Percentiles rank a stretch among this genome's conserved stretches.
Evolutionary conservation across 2,329 filamentous ascomycete species (phyloP).

Genomic region (Nemania sp.): DNA sequence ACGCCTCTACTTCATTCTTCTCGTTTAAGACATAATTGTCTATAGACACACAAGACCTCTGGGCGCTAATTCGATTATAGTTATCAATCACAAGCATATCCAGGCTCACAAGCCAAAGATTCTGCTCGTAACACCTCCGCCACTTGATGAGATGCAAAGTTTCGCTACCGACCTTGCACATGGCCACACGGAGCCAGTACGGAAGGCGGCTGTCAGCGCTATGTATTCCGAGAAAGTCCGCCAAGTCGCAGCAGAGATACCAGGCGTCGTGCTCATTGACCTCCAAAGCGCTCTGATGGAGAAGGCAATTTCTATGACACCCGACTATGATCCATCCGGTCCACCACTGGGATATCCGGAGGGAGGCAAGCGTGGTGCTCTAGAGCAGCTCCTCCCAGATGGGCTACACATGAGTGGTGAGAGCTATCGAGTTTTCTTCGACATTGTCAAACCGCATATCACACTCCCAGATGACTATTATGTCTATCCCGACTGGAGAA

Average conservation of each 20-base stretch:
- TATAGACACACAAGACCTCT: slow-evolving; percentile 2
- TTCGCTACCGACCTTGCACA: slow-evolving; percentile 60
- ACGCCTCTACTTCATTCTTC: background rate
- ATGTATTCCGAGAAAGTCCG: slow-evolving; percentile 71
- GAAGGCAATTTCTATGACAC: slow-evolving; percentile 70
- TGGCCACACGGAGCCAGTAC: slow-evolving; percentile 59
- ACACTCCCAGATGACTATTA: slow-evolving; percentile 54
- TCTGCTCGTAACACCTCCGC: slow-evolving; percentile 84
- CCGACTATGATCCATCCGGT: slow-evolving; percentile 63
- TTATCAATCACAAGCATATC: slow-evolving; percentile 79
- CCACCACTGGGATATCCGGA: slow-evolving; percentile 63
- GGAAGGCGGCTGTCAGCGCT: slow-evolving; percentile 62
- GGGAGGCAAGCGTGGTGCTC: slow-evolving; percentile 62
- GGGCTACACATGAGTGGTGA: slow-evolving; percentile 68
- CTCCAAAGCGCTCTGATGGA: slow-evolving; percentile 84
- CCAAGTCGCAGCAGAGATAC: slow-evolving; percentile 74
- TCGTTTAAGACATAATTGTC: background rate
- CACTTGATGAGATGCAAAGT: slow-evolving; percentile 80
- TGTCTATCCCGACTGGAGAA: slow-evolving; percentile 64
- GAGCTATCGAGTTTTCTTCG: slow-evolving; percentile 63
- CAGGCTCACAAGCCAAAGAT: slow-evolving; percentile 77
- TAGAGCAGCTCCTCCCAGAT: slow-evolving; percentile 66
- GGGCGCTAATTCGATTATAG: slow-evolving; percentile 71
- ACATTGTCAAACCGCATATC: slow-evolving; percentile 60
- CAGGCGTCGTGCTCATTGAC: slow-evolving; percentile 79